Evolutionary conservation across 805 yeast genomes (phyloP).

Genomic region (Metschnikowia vanudenii): DNA sequence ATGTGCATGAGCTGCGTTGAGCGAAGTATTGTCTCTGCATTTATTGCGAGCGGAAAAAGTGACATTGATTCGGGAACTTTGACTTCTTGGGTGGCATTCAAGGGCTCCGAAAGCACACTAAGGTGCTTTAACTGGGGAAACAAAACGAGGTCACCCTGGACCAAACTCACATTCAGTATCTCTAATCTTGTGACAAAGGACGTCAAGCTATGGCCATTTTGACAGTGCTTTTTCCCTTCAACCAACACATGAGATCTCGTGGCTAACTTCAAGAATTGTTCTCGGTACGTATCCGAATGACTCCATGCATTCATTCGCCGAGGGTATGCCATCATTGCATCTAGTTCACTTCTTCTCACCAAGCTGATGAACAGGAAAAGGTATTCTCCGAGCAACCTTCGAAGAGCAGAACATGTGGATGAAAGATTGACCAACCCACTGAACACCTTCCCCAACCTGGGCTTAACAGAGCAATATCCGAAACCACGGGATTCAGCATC

Average conservation of each 20-base stretch:
- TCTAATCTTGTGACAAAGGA: conserved; percentile 25
- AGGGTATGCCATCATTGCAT: conserved; percentile 26
- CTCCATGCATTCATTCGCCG: conserved; percentile 22
- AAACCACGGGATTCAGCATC: background rate
- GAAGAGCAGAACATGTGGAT: conserved; percentile 25
- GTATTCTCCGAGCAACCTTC: conserved; percentile 21
- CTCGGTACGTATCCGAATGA: conserved; percentile 17
- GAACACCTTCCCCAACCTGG: background rate
- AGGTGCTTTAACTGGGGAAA: conserved; percentile 23
- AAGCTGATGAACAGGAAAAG: conserved; percentile 26
- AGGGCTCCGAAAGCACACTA: conserved; percentile 22
- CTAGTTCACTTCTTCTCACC: conserved; percentile 28
- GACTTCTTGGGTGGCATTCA: background rate
- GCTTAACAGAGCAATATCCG: background rate
- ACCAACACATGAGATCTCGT: background rate
- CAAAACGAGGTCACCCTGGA: conserved; percentile 13
- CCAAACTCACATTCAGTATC: conserved; percentile 22
- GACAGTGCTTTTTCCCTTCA: conserved; percentile 6
- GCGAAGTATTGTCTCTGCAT: conserved; percentile 17
- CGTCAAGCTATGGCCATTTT: conserved; percentile 6
- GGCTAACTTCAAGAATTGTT: conserved; percentile 17
- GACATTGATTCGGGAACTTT: background rate
- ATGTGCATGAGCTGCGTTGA: background rate
- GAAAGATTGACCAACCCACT: conserved; percentile 21
- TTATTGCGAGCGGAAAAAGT: conserved; percentile 20